Evolutionary conservation across 768 basidiomycete species (phyloP), one percentile per base, ranked within the genome.

Genomic region (Baorangia bicolor): DNA sequence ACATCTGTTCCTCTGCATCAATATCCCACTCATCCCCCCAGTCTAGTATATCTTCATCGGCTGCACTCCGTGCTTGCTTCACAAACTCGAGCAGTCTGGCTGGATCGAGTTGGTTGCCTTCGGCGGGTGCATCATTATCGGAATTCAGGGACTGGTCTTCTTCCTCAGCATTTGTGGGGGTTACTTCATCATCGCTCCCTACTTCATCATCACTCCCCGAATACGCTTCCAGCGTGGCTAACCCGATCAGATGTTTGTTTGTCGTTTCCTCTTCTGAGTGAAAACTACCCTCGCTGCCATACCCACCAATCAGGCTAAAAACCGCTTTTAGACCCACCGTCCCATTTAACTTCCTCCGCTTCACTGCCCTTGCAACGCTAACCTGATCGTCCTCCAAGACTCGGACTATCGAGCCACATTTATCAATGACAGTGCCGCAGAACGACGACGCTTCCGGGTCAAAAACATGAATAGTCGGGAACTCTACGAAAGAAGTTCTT

Each of bases 391-490:
- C 57, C 38, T 56, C 48, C 40, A 16, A 51, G n/a, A 44, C 11
- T 16, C 23, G 58, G 27, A 65, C 34, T 27, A 68, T 49, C 28
- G 75, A 74, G 3, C 85, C 85, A 44, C 77, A 68, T 40, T 77
- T 75, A 54, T 88, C 81, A 16, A 88, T 74, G n/a, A 91, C 63
- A 10, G 75, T 75, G 8, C 84, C 87, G 9, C 69, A 71, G 69
- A 92, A 94, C 14, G 63, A 72, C 4, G 69, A 69, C 30, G 84
- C 72, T 20, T 68, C 74, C 23, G 73, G 81, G 44, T 87, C 82
- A 77, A 86, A 87, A 7, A 95, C 70, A 52, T 93, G 87, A 42
- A 96, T 83, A 2, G 85, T 86, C 8, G 94, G 94, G 64, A 83
- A 96, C 69, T 96, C 94, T 31, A 89, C 79, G 69, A 94, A 93